Evolutionary conservation across 106 monocot genomes (phyloP).

Genomic region (Dioscorea zingiberensis): DNA sequence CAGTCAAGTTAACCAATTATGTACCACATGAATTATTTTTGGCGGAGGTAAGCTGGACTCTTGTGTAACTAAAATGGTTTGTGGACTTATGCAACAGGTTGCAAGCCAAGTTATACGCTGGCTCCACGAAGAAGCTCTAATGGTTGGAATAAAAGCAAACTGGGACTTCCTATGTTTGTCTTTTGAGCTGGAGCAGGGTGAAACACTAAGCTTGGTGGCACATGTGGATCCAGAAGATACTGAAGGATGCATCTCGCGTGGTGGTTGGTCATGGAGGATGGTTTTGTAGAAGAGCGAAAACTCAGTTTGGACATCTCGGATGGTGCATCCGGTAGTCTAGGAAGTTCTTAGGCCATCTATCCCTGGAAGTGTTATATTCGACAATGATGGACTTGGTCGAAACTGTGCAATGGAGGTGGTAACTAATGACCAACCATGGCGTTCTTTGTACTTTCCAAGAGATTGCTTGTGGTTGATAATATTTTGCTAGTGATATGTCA

Average conservation of each 20-base stretch:
- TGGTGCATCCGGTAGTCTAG: conserved; percentile 20
- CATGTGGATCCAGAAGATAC: conserved; percentile 57
- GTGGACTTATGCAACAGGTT: too few relatives aligned
- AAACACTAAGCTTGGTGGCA: conserved; percentile 53
- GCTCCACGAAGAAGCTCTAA: conserved; percentile 83
- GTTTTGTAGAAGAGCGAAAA: conserved; percentile 15
- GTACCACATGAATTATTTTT: too few relatives aligned
- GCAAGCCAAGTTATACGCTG: conserved; percentile 77
- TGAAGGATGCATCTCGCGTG: conserved; percentile 73
- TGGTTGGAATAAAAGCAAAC: conserved; percentile 60
- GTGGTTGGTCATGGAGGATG: conserved; percentile 66
- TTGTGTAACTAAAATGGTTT: too few relatives aligned
- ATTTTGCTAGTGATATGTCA: too few relatives aligned
- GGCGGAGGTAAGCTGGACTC: too few relatives aligned
- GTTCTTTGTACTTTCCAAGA: too few relatives aligned
- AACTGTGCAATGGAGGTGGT: too few relatives aligned
- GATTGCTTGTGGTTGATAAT: too few relatives aligned
- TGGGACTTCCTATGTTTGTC: conserved; percentile 62
- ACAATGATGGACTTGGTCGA: conserved; percentile 74
- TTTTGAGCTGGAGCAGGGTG: conserved; percentile 65
- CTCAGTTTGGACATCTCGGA: conserved; percentile 7
- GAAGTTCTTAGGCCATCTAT: conserved; percentile 60
- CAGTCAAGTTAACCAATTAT: too few relatives aligned
- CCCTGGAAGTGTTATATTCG: conserved; percentile 57
- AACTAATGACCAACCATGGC: too few relatives aligned